Evolutionary conservation across 2,329 filamentous ascomycete genomes (phyloP), one percentile per base, ranked within the genome.

Genomic region (Talaromyces sp.): DNA sequence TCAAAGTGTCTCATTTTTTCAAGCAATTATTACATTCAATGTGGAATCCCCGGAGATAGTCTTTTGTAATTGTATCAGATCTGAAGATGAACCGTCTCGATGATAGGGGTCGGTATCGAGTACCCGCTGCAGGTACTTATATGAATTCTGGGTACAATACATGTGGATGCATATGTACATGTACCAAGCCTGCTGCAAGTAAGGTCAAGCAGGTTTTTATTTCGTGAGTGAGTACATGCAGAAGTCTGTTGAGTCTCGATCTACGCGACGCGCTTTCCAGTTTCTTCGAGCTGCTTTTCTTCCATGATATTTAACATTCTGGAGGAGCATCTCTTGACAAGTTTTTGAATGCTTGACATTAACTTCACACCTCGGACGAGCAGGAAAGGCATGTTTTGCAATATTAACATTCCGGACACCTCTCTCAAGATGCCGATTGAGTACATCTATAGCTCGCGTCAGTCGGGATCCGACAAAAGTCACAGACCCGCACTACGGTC

Each of bases 371-470:
- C 52, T 9, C 16, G n/a, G 10, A 3, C 11, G 37, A 3, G 37
- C 50, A 35, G 37, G n/a, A 19, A 10, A 56, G 33, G n/a, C 11
- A 56, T 56, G 35, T 45, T 62, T 41, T 56, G 11, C 49, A 54
- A 56, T 43, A 56, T 52, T 24, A 31, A 62, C 4, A 54, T 56
- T 43, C 35, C 24, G 16, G 47, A 62, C 33, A 52, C 14, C 1
- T 45, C 60, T 52, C 60, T 62, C 60, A 45, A 54, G 11, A 62
- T 62, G 60, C 49, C 60, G 16, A 49, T 35, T 27, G 60, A 45
- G 11, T 54, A 56, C 37, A 41, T 54, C 6, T 54, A 56, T 56
- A 24, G 16, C 39, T 47, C 47, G 22, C 43, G 35, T 8, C 59
- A 41, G 47, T 27, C 43, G 35, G 59, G 16, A 35, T 35, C 39